Percentiles rank a stretch among this genome's conserved stretches.
Evolutionary conservation across 2,329 filamentous ascomycete genomes (phyloP).

Genomic region (Colletotrichum gloeosporioides): DNA sequence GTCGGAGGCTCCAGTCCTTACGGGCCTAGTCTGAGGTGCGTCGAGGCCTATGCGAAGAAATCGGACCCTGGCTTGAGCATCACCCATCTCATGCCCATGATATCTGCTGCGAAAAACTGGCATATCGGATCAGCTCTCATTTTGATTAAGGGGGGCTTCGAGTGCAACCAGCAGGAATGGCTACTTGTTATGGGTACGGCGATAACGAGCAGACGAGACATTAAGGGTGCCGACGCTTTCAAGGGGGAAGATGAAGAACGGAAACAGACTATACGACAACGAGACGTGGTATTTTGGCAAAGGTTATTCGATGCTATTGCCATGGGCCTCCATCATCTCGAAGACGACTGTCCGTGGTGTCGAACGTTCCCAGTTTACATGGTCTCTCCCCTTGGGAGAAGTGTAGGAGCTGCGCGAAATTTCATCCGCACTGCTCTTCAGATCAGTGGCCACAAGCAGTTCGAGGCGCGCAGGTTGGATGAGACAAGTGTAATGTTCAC

Average conservation of each 20-base stretch:
- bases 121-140: not conserved
- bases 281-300: not conserved
- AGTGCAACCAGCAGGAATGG: not conserved
- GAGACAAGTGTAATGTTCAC: not conserved
- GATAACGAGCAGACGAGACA: not conserved
- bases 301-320: not conserved
- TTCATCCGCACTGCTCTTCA: not conserved
- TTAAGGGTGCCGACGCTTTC: no score
- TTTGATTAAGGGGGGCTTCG: not conserved
- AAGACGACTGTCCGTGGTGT: not conserved
- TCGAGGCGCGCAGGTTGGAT: rapidly evolving
- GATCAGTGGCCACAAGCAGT: not conserved
- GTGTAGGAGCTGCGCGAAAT: not conserved
- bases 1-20: not conserved
- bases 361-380: not conserved
- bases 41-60: not conserved
- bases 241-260: not conserved
- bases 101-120: not conserved
- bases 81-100: not conserved
- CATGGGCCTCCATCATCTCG: not conserved
- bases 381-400: not conserved
- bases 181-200: not conserved
- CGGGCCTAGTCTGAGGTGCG: not conserved
- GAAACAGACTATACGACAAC: not conserved
- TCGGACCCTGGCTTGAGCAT: not conserved